phyloP scores from a whole-genome alignment of 1,139 yeast genomes.

The Pneumocystis jirovecii region DNA sequence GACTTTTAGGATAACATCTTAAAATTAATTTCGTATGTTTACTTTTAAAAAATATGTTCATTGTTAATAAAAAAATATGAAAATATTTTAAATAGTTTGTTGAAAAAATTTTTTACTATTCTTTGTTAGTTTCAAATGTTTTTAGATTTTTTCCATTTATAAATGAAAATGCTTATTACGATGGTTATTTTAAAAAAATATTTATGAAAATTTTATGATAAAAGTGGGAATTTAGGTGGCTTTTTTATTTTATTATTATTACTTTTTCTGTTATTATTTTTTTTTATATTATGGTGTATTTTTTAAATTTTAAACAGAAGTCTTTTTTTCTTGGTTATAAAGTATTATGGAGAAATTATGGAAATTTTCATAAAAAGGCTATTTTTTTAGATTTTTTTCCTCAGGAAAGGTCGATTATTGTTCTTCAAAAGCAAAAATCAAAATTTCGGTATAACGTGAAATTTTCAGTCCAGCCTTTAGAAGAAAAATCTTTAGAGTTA shows the following conservation, averaged over 20 bases:
- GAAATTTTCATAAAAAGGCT: background rate
- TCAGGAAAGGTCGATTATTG: background rate
- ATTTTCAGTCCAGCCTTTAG: background rate
- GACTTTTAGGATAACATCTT: slow-evolving; percentile 88
- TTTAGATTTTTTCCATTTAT: background rate
- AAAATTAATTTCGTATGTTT: slow-evolving; percentile 81
- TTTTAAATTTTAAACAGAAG: background rate
- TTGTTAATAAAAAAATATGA: background rate
- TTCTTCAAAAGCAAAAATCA: background rate
- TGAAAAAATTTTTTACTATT: background rate
- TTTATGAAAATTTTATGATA: background rate
- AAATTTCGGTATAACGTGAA: background rate
- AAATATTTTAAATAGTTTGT: background rate
- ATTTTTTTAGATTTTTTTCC: background rate
- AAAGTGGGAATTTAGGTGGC: too few relatives aligned
- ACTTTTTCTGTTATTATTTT: background rate
- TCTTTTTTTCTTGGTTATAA: background rate
- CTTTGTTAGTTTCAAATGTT: background rate
- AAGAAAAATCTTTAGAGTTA: background rate
- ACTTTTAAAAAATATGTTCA: slow-evolving; percentile 21
- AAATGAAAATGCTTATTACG: background rate
- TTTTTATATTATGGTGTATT: background rate
- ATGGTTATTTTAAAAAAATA: background rate
- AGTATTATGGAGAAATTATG: background rate
- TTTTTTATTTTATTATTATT: background rate